Percentiles rank a stretch among this genome's conserved stretches.
These are phyloP conservation scores for Zarea fungicola DNA, from an alignment of 2,329 filamentous ascomycete species.

Conservation along the genomic window DNA sequence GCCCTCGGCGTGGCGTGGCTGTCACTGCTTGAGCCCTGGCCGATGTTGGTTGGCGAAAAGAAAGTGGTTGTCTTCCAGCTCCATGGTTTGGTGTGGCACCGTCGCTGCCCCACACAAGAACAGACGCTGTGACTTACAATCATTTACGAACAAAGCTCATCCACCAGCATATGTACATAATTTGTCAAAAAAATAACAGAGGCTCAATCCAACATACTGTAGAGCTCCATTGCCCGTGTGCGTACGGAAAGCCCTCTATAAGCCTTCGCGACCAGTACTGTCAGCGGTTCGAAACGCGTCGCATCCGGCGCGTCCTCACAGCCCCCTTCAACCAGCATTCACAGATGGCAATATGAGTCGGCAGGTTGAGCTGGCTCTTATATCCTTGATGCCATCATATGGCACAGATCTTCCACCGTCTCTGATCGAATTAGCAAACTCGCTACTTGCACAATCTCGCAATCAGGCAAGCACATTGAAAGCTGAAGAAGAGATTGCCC, in stretches of 20 bases:
- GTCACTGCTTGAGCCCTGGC: background rate
- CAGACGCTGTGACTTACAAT: background rate
- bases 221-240: no score
- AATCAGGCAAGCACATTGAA: conserved; percentile 72
- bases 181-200: no score
- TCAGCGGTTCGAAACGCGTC: no score
- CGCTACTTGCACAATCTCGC: conserved; percentile 74
- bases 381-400: conserved; percentile 69
- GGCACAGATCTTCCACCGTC: conserved; percentile 60
- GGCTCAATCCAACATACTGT: no score
- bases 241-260: no score
- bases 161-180: no score
- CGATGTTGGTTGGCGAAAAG: conserved; percentile 3
- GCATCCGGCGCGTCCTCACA: background rate
- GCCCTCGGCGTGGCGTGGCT: background rate
- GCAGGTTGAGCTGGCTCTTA: conserved; percentile 66
- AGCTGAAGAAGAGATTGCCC: conserved; percentile 80
- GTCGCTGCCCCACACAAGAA: conserved; percentile 4
- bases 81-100: background rate
- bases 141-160: background rate
- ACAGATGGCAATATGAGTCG: conserved; percentile 58
- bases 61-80: background rate
- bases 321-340: background rate
- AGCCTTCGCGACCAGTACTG: no score
- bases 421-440: conserved; percentile 66